Evolutionary conservation across 306 rosid species (phyloP).

Genomic region (Benincasa hispida): DNA sequence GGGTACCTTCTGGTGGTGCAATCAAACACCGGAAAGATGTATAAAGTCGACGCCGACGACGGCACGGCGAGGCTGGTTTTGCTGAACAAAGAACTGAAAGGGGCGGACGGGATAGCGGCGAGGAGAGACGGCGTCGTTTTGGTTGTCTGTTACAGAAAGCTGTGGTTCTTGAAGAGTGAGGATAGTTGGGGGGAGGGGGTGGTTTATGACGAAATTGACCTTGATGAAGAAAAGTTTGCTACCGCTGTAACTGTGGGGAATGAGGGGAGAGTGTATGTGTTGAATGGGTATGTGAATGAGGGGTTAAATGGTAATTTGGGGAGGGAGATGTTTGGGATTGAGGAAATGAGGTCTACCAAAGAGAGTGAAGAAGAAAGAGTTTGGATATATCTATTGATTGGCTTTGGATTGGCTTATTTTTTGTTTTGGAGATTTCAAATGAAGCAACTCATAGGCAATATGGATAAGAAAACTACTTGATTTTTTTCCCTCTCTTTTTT

Average conservation of each 20-base stretch:
- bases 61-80: slow-evolving; percentile 44
- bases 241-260: slow-evolving; percentile 38
- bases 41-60: slow-evolving; percentile 49
- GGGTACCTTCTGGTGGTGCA: slow-evolving; percentile 71
- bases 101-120: slow-evolving; percentile 47
- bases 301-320: slow-evolving; percentile 24
- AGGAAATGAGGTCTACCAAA: slow-evolving; percentile 33
- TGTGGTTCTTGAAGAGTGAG: slow-evolving; percentile 58
- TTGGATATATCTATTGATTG: slow-evolving; percentile 55
- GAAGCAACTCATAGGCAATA: slow-evolving; percentile 31
- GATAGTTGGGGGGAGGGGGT: slow-evolving; percentile 55
- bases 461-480: slow-evolving; percentile 49
- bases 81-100: slow-evolving; percentile 26
- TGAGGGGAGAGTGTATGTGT: slow-evolving; percentile 43
- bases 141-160: slow-evolving; percentile 34
- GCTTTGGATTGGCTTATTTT: slow-evolving; percentile 55
- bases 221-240: slow-evolving; percentile 39
- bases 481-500: not conserved
- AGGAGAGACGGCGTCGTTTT: slow-evolving; percentile 57
- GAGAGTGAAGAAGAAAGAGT: slow-evolving; percentile 39
- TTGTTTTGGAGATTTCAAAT: slow-evolving; percentile 74
- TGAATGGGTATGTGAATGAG: slow-evolving; percentile 42
- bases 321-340: slow-evolving; percentile 54
- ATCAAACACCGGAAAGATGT: slow-evolving; percentile 68
- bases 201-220: slow-evolving; percentile 52